Evolutionary conservation across 495 filamentous ascomycete species (phyloP).

Genomic region (Penicillium angulare): DNA sequence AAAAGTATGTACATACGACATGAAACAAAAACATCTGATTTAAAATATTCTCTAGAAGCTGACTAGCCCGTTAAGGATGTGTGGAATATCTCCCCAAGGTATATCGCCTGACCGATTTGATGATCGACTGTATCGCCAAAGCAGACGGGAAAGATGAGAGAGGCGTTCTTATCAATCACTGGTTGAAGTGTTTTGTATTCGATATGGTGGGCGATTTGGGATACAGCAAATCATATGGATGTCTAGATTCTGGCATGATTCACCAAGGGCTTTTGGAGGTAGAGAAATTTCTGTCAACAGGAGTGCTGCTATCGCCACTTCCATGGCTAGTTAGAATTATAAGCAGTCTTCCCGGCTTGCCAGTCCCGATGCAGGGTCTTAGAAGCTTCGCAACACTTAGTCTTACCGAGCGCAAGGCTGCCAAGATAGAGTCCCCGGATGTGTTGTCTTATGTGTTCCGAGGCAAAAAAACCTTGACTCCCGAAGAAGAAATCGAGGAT

Average conservation of each 20-base stretch:
- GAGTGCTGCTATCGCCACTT: not conserved
- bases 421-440: not conserved
- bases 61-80: not conserved
- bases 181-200: conserved; percentile 1
- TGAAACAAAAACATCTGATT: not conserved
- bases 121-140: not conserved
- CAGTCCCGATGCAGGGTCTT: not conserved
- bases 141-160: not conserved
- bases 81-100: conserved; percentile 2
- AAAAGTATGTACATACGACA: not conserved
- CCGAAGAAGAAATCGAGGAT: conserved; percentile 1
- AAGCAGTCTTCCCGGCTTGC: not conserved
- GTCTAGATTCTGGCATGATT: not conserved
- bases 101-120: not conserved
- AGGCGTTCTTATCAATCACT: conserved; percentile 1
- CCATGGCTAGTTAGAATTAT: conserved; percentile 5
- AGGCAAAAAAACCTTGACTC: not conserved
- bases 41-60: not conserved
- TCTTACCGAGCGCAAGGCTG: conserved; percentile 1
- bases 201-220: conserved; percentile 1
- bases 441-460: not conserved
- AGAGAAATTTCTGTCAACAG: not conserved
- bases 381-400: not conserved
- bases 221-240: conserved; percentile 5
- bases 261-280: conserved; percentile 1